phyloP scores from a whole-genome alignment of 805 yeast species.

The Ogataea siamensis region DNA sequence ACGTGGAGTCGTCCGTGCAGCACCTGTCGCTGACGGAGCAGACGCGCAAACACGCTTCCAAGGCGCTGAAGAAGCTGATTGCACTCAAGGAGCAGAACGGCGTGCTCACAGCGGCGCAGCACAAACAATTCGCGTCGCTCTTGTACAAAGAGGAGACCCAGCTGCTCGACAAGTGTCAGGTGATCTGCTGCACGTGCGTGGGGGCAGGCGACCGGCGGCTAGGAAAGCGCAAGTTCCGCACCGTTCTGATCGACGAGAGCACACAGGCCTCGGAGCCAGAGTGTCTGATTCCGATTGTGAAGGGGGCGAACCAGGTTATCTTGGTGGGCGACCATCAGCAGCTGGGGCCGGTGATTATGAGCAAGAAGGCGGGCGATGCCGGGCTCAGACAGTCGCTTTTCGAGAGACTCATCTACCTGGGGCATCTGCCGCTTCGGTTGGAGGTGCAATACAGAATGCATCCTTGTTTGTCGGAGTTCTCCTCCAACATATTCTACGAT shows the following conservation, averaged over 20 bases:
- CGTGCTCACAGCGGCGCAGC: constrained; percentile 59
- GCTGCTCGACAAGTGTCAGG: constrained; percentile 59
- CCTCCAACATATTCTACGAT: constrained; percentile 89
- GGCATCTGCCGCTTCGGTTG: constrained; percentile 79
- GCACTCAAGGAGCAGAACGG: constrained; percentile 63
- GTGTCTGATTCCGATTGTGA: constrained; percentile 81
- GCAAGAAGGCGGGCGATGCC: constrained; percentile 77
- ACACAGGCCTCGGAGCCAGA: constrained; percentile 96
- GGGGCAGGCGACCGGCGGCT: constrained; percentile 84
- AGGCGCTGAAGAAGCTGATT: constrained; percentile 57
- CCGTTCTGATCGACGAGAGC: constrained; percentile 87
- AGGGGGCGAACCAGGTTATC: constrained; percentile 85
- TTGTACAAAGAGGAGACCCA: constrained; percentile 48
- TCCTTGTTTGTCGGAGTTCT: constrained; percentile 81
- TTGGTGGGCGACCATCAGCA: constrained; percentile 94
- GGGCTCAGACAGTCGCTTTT: constrained; percentile 85
- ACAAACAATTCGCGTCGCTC: constrained; percentile 41
- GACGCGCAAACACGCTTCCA: constrained; percentile 47
- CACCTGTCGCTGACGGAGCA: constrained; percentile 56
- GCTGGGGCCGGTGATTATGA: constrained; percentile 86
- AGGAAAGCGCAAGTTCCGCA: constrained; percentile 53
- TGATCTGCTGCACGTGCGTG: constrained; percentile 87
- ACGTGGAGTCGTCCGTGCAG: constrained; percentile 63
- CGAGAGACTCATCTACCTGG: constrained; percentile 78
- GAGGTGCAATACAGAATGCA: constrained; percentile 97